These are phyloP conservation scores for Kodamaea plutei DNA, from an alignment of 1,139 yeast genomes.

Conservation along the genomic window DNA sequence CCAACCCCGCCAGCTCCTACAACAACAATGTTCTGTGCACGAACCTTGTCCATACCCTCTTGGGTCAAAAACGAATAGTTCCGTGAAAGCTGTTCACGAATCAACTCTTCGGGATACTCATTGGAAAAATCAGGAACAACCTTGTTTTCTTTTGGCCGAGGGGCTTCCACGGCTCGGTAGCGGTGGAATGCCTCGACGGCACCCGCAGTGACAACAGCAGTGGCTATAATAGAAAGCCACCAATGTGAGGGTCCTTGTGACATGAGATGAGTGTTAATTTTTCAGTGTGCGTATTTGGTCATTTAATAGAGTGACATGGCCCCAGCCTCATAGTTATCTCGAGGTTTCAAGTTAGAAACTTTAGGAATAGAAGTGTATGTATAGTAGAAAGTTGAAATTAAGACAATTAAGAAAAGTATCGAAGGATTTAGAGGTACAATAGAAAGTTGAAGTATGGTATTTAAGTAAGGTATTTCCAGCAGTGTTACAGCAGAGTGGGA, in stretches of 20 bases:
- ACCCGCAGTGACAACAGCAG: conserved; percentile 39
- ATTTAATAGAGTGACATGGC: too few relatives aligned
- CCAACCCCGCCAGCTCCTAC: conserved; percentile 99
- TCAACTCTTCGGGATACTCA: conserved; percentile 64
- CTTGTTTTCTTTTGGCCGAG: conserved; percentile 1
- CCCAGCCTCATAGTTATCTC: too few relatives aligned
- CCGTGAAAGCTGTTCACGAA: conserved; percentile 87
- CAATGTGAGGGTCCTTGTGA: conserved; percentile 1
- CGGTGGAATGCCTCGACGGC: conserved; percentile 39
- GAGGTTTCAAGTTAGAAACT: too few relatives aligned
- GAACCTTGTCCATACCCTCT: conserved; percentile 73
- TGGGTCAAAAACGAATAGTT: conserved; percentile 89
- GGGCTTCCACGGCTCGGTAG: conserved; percentile 14
- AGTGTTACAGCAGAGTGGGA: too few relatives aligned
- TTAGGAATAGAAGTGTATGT: too few relatives aligned
- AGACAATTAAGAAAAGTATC: too few relatives aligned
- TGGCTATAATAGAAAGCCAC: conserved; percentile 30
- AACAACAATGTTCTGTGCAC: conserved; percentile 71
- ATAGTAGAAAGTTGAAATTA: too few relatives aligned
- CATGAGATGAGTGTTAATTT: conserved; percentile 4
- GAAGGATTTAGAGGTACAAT: too few relatives aligned
- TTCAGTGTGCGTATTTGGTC: conserved; percentile 1
- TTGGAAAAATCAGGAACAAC: conserved; percentile 6
- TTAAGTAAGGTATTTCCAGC: too few relatives aligned
- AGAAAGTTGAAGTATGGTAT: too few relatives aligned